These are phyloP conservation scores for Scenedesmus sp. DNA, from an alignment of 163 green algal species.

Conservation along the genomic window DNA sequence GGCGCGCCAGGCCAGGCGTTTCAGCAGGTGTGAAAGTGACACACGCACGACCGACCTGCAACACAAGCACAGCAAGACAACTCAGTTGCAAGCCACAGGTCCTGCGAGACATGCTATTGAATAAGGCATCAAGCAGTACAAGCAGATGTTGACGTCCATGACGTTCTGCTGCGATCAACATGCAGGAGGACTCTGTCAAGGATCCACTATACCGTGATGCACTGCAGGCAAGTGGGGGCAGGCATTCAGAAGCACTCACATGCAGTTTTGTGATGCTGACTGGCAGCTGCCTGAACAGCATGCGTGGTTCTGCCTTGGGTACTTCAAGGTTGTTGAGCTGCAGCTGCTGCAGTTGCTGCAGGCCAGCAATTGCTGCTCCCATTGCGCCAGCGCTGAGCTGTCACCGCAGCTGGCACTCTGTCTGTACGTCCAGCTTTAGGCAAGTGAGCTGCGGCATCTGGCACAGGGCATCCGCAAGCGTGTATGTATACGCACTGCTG, in stretches of 20 bases:
- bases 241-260: not conserved
- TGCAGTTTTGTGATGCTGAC: not conserved
- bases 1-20: not conserved
- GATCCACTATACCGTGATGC: not conserved
- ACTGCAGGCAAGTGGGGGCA: not conserved
- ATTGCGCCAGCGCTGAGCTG: not conserved
- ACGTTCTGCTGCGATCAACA: not conserved
- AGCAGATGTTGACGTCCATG: not conserved
- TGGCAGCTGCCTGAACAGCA: not conserved
- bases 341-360: not conserved
- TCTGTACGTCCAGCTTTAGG: not conserved
- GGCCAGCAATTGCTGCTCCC: not conserved
- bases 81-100: not conserved
- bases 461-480: not conserved
- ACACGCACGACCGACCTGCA: not conserved
- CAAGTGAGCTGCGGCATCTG: not conserved
- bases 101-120: not conserved
- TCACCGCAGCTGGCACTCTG: not conserved
- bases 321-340: not conserved
- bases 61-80: not conserved
- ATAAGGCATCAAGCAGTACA: not conserved
- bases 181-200: not conserved
- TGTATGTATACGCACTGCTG: not conserved
- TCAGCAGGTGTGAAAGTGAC: not conserved
- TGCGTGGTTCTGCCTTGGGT: not conserved